phyloP scores from a whole-genome alignment of 305 asterid genomes.

The Caryopteris hybrid region DNA sequence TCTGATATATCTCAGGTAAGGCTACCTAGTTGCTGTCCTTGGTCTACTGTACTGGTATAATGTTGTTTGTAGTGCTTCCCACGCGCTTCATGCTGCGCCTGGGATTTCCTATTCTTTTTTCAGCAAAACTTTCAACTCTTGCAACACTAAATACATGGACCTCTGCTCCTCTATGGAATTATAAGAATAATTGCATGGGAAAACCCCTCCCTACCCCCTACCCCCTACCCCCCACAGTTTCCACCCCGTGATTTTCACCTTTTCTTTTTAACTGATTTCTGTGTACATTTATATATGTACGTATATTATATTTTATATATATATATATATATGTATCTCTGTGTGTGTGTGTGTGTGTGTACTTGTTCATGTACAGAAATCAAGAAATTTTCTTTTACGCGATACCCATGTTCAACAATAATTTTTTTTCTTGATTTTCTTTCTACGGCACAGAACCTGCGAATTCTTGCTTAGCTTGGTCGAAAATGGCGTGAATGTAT shows the following conservation, averaged over 20 bases:
- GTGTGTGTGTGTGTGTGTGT: background rate
- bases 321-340: background rate
- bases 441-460: background rate
- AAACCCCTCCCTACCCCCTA: constrained; percentile 1
- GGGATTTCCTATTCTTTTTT: constrained; percentile 7
- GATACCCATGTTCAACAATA: background rate
- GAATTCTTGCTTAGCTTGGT: background rate
- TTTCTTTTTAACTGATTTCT: background rate
- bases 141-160: constrained; percentile 48
- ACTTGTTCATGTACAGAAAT: background rate
- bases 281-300: background rate
- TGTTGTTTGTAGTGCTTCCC: background rate
- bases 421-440: background rate
- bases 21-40: constrained; percentile 14
- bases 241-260: constrained; percentile 1
- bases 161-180: constrained; percentile 43
- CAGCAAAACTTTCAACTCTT: constrained; percentile 29
- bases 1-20: constrained; percentile 14
- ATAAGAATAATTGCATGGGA: constrained; percentile 31
- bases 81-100: constrained; percentile 23
- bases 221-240: background rate
- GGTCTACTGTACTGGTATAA: background rate
- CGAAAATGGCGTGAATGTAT: background rate
- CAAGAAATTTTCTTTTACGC: background rate
- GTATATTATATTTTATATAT: no score